Conservation (phyloP, 768 basidiomycete species). For the Krasilnikovozyma curviuscula region DNA sequence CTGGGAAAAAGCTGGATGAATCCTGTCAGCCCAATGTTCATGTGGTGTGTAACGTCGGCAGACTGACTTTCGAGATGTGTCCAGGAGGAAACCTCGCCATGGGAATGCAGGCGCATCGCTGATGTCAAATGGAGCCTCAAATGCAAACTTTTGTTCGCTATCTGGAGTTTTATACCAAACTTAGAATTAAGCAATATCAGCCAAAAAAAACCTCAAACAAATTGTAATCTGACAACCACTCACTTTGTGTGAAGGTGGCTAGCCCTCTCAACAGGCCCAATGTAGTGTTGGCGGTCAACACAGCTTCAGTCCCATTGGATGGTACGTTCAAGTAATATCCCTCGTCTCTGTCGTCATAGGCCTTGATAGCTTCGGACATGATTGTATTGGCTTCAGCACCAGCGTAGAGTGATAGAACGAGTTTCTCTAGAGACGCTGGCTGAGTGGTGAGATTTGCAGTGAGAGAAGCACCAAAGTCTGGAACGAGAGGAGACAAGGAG, state of each 20-base stretch:
- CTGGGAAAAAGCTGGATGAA: too few relatives aligned
- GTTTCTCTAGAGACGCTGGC: too few relatives aligned
- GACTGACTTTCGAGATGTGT: slow-evolving; percentile 57
- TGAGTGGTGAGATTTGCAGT: too few relatives aligned
- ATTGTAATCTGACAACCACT: too few relatives aligned
- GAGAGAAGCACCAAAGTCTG: too few relatives aligned
- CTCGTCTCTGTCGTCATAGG: slow-evolving; percentile 38
- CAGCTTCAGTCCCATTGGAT: slow-evolving; percentile 35
- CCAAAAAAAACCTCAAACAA: too few relatives aligned
- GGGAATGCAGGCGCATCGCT: slow-evolving; percentile 48
- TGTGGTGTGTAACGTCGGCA: background rate
- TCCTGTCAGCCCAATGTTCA: background rate
- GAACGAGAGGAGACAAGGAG: too few relatives aligned
- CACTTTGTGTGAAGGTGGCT: too few relatives aligned
- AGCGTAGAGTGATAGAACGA: too few relatives aligned
- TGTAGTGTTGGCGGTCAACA: slow-evolving; percentile 39
- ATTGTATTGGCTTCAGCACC: too few relatives aligned
- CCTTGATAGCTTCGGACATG: slow-evolving; percentile 35
- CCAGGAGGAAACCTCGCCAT: slow-evolving; percentile 55
- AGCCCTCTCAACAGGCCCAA: slow-evolving; percentile 52
- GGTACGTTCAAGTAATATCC: slow-evolving; percentile 42
- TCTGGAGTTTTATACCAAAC: too few relatives aligned
- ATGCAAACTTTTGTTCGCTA: slow-evolving; percentile 8
- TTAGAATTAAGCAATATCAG: too few relatives aligned
- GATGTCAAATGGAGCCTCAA: slow-evolving; percentile 28